Conservation (phyloP, 2,329 filamentous ascomycete species). For the Aureobasidium sp. region DNA sequence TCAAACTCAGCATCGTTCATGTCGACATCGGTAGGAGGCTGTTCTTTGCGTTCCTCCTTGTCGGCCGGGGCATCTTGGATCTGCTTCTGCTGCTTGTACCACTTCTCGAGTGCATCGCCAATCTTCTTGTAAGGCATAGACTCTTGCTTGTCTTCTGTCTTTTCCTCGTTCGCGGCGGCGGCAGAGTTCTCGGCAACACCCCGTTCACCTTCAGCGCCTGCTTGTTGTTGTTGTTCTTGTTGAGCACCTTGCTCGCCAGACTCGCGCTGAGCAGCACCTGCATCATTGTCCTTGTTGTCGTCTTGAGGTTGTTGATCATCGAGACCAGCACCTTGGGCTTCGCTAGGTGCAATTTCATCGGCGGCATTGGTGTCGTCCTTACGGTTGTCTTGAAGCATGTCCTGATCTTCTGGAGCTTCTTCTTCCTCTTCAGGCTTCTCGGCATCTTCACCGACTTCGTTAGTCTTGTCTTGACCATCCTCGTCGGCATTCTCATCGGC, state of each 20-base stretch:
- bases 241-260: constrained; percentile 60
- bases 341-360: constrained; percentile 19
- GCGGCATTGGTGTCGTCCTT: constrained; percentile 20
- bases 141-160: constrained; percentile 15
- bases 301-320: constrained; percentile 59
- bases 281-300: constrained; percentile 46
- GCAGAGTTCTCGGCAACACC: constrained; percentile 15
- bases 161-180: constrained; percentile 13
- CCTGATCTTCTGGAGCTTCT: constrained; percentile 16
- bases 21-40: constrained; percentile 56
- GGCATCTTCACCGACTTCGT: constrained; percentile 36
- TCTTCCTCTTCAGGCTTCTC: constrained; percentile 26
- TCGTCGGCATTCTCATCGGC: constrained; percentile 33
- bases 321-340: constrained; percentile 43
- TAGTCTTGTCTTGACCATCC: constrained; percentile 41
- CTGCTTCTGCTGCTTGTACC: constrained; percentile 81
- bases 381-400: constrained; percentile 20
- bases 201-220: constrained; percentile 19
- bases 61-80: constrained; percentile 51
- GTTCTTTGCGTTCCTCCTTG: constrained; percentile 44
- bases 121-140: constrained; percentile 83
- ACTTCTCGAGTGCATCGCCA: constrained; percentile 84
- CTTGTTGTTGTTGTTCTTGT: constrained; percentile 40
- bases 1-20: constrained; percentile 82
- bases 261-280: constrained; percentile 53